Evolutionary conservation across 2,329 filamentous ascomycete species (phyloP).

Genomic region (Malbranchea zuffiana): DNA sequence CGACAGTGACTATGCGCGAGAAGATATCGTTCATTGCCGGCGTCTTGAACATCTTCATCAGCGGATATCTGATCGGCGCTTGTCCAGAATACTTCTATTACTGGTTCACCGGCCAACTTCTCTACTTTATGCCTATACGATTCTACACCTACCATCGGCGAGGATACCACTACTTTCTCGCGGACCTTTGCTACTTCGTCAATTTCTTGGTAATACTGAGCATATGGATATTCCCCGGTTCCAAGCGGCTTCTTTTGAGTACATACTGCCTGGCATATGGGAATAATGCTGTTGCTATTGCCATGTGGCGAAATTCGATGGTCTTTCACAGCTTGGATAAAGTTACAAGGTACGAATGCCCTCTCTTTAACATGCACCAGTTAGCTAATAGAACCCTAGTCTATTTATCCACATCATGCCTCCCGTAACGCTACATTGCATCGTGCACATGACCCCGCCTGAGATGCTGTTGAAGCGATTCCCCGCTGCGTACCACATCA

Average conservation of each 20-base stretch:
- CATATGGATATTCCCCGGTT: constrained; percentile 82
- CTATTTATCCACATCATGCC: constrained; percentile 99
- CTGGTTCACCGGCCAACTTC: constrained; percentile 80
- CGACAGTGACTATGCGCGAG: constrained; percentile 76
- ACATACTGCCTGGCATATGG: constrained; percentile 88
- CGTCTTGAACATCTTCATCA: constrained; percentile 94
- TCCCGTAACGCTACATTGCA: constrained; percentile 80
- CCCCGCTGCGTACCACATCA: constrained; percentile 77
- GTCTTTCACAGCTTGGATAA: constrained; percentile 99
- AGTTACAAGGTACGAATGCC: constrained; percentile 60
- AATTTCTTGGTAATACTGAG: constrained; percentile 73
- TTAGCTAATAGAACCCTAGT: constrained; percentile 29
- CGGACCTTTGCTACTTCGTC: constrained; percentile 96
- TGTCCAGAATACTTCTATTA: constrained; percentile 76
- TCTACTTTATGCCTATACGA: constrained; percentile 96
- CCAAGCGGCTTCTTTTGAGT: constrained; percentile 83
- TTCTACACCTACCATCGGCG: constrained; percentile 82
- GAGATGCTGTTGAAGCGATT: constrained; percentile 59
- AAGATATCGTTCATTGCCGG: constrained; percentile 94
- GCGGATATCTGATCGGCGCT: constrained; percentile 82
- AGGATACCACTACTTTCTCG: constrained; percentile 94
- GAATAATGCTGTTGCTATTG: constrained; percentile 94
- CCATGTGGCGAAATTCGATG: constrained; percentile 97
- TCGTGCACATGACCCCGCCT: constrained; percentile 68
- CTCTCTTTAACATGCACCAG: neutral